phyloP scores from a whole-genome alignment of 257 asterid species.

The Scutellaria baicalensis region DNA sequence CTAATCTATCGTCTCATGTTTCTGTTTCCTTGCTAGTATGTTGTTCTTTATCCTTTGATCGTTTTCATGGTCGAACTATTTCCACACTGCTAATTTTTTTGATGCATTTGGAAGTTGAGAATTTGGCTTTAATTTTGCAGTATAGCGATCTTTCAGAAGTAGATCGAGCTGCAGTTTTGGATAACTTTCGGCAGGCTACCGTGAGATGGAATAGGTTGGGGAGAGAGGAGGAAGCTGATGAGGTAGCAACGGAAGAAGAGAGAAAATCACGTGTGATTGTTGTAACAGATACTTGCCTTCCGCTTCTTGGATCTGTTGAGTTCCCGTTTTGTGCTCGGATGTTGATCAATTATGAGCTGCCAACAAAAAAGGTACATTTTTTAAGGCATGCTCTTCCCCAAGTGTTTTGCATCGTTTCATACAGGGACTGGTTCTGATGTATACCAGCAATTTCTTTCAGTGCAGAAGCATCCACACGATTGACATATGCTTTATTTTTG shows the following conservation, averaged over 20 bases:
- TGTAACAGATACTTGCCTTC: conserved; percentile 91
- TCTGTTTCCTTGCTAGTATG: conserved; percentile 54
- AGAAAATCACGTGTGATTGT: conserved; percentile 58
- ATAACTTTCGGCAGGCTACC: conserved; percentile 52
- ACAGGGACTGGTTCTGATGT: background rate
- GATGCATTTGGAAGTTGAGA: background rate
- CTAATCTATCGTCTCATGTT: conserved; percentile 45
- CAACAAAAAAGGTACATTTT: conserved; percentile 61
- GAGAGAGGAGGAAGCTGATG: conserved; percentile 35
- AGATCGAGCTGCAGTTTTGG: conserved; percentile 54
- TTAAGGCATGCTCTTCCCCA: background rate
- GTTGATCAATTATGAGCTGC: conserved; percentile 81
- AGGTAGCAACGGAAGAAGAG: conserved; percentile 35
- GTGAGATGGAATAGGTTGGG: conserved; percentile 57
- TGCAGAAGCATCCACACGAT: background rate
- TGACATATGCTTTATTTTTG: background rate
- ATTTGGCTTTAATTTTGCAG: conserved; percentile 25
- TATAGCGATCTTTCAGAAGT: conserved; percentile 75
- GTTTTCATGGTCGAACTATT: background rate
- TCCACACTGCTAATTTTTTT: background rate
- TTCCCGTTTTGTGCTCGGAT: conserved; percentile 53
- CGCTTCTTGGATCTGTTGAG: conserved; percentile 62
- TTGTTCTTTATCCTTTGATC: background rate
- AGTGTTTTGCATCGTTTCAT: background rate
- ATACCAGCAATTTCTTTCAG: background rate